Evolutionary conservation across 768 basidiomycete species (phyloP), one percentile per base, ranked within the genome.

Genomic region (Hygrocybe coccinea): DNA sequence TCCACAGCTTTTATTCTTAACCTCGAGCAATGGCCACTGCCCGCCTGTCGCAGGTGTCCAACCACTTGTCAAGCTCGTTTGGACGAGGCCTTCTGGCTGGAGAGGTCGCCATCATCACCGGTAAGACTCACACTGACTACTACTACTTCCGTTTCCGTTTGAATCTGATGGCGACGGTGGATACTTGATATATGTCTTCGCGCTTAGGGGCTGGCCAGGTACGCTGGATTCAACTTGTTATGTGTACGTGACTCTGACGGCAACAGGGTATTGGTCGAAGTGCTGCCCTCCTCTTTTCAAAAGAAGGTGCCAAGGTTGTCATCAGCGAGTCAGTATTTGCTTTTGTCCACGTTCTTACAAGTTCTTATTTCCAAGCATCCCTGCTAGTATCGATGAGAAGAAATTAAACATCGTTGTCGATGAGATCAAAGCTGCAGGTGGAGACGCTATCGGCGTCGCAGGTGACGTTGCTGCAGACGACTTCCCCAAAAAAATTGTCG

Each of bases 71-170:
- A 36, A 85, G 80, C 63, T 61, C 73, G 9, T 61, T 76, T 50
- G 69, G 75, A 24, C 72, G 79, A 17, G 89, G 89, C 3, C 73
- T 92, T 43, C 75, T 91, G 47, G 78, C 75, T 1, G 87, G 84
- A 5, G 87, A 92, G 63, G 89, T 91, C 7, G 89, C 87, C 14
- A 91, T 93, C 67, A 85, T 93, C 63, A 93, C 91, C 49, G 90
- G 89, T 85, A 64, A 62, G 81, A 70, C 35, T 29, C 22, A 33
- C 29, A 29, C 29, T 4, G 29, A 29, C 29, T 8, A 14, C 38
- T 43, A 34, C 12, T 35, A 47, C 29, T 37, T 17, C 29, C 8
- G 50, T 34, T n/a, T 12, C 22, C 6, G 38, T 29, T 8, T 29
- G 29, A 29, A 29, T 29, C 29, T 29, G 29, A 29, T 29, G 17